Evolutionary conservation across 495 filamentous ascomycete genomes (phyloP).

Genomic region (Xylona heveae): DNA sequence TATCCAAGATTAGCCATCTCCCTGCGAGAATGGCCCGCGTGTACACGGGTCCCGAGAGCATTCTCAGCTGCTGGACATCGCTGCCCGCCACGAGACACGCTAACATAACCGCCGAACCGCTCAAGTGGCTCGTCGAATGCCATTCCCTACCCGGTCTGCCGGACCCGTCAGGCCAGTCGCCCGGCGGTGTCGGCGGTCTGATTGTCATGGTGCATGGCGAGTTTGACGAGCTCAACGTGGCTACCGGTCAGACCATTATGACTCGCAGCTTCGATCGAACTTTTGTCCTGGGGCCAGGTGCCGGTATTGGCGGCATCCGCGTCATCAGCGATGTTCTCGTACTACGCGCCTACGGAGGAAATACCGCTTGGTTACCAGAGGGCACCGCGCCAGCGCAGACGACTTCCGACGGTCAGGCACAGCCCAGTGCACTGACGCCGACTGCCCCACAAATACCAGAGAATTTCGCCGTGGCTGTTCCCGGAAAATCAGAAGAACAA

Average conservation of each 20-base stretch:
- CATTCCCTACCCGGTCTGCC: slow-evolving; percentile 49
- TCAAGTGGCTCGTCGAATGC: slow-evolving; percentile 67
- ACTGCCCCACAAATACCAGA: slow-evolving; percentile 13
- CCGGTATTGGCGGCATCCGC: slow-evolving; percentile 35
- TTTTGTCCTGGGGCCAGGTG: slow-evolving; percentile 64
- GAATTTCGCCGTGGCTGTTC: slow-evolving; percentile 21
- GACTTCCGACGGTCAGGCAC: slow-evolving; percentile 5
- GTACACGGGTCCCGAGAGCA: slow-evolving; percentile 40
- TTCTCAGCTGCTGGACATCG: slow-evolving; percentile 40
- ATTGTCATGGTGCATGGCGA: slow-evolving; percentile 64
- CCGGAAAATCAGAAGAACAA: slow-evolving; percentile 21
- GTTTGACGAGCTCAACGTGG: slow-evolving; percentile 50
- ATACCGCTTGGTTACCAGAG: slow-evolving; percentile 33
- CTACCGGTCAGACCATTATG: slow-evolving; percentile 27
- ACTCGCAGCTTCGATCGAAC: slow-evolving; percentile 67
- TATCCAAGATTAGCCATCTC: slow-evolving; percentile 41
- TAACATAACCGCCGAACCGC: slow-evolving; percentile 32
- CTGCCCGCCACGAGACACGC: slow-evolving; percentile 64
- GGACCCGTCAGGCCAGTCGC: slow-evolving; percentile 43
- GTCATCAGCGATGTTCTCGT: slow-evolving; percentile 65
- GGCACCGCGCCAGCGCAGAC: slow-evolving; percentile 7
- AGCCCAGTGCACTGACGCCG: slow-evolving; percentile 6
- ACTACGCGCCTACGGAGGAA: slow-evolving; percentile 42
- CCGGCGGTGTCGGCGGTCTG: slow-evolving; percentile 49
- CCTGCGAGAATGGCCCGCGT: slow-evolving; percentile 38